Evolutionary conservation across 352 stramenopile species (phyloP).

Genomic region (Globisporangium viniferum): DNA sequence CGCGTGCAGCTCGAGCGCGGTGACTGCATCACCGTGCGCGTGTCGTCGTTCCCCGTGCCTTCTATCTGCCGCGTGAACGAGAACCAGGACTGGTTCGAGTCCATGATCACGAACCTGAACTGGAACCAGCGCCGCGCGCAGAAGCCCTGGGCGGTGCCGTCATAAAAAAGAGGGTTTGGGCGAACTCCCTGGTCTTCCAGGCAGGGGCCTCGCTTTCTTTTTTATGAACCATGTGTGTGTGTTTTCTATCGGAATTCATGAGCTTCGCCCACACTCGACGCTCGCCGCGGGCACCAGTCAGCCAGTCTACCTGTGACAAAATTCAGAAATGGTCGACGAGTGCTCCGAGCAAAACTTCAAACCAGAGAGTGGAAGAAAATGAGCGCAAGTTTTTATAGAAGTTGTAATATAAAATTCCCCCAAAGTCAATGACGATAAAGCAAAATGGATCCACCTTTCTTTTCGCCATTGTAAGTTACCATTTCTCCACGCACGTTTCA

Average conservation of each 20-base stretch:
- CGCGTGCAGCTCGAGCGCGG: conserved; percentile 83
- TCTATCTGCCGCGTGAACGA: conserved; percentile 86
- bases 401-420: conserved; percentile 14
- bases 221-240: conserved; percentile 6
- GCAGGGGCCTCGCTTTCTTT: not conserved
- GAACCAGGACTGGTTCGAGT: conserved; percentile 91
- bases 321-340: not conserved
- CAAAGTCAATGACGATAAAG: not conserved
- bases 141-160: conserved; percentile 61
- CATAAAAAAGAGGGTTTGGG: not conserved
- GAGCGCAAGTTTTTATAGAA: conserved; percentile 15
- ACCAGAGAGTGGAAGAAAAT: not conserved
- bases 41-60: conserved; percentile 86
- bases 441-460: not conserved
- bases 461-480: not conserved
- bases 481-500: not conserved
- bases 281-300: not conserved
- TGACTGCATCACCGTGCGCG: conserved; percentile 82
- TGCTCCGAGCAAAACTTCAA: not conserved
- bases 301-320: not conserved
- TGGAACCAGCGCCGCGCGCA: conserved; percentile 88
- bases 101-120: conserved; percentile 91
- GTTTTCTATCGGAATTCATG: not conserved
- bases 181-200: not conserved
- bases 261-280: not conserved